Evolutionary conservation across 1,284 basidiomycete species (phyloP).

Genomic region (Ganoderma multipileum): DNA sequence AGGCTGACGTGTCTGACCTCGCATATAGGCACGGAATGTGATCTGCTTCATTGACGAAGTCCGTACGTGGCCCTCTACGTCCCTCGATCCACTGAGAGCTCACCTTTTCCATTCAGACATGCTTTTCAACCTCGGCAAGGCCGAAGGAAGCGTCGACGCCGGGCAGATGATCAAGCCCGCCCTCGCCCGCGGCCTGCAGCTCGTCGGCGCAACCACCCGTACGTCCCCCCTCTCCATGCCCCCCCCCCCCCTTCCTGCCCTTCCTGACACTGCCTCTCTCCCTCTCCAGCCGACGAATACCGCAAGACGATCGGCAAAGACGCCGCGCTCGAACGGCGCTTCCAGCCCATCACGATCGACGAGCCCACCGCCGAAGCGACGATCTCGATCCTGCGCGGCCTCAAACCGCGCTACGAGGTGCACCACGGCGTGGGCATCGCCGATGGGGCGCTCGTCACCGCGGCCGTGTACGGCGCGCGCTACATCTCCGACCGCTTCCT

Average conservation of each 20-base stretch:
- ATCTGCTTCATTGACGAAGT: slow-evolving; percentile 95
- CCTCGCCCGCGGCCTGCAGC: slow-evolving; percentile 83
- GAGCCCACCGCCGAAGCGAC: slow-evolving; percentile 89
- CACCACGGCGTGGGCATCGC: slow-evolving; percentile 94
- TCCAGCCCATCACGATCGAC: slow-evolving; percentile 88
- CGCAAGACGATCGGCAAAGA: slow-evolving; percentile 93
- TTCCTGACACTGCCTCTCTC: background rate
- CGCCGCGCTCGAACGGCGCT: slow-evolving; percentile 88
- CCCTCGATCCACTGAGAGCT: slow-evolving; percentile 1
- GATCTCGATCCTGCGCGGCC: slow-evolving; percentile 88
- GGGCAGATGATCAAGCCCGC: slow-evolving; percentile 93
- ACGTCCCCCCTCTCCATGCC: slow-evolving; percentile 36
- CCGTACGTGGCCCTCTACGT: slow-evolving; percentile 55
- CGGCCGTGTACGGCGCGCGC: slow-evolving; percentile 83
- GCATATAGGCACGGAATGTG: slow-evolving; percentile 56
- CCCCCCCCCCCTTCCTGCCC: background rate
- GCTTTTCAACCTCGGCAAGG: slow-evolving; percentile 87
- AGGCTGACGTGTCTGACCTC: background rate
- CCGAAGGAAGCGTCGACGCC: slow-evolving; percentile 91
- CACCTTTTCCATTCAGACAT: slow-evolving; percentile 53
- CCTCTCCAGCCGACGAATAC: slow-evolving; percentile 79
- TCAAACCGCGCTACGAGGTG: slow-evolving; percentile 87
- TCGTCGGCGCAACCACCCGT: slow-evolving; percentile 91
- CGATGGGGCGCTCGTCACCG: slow-evolving; percentile 87
- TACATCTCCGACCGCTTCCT: slow-evolving; percentile 89